Evolutionary conservation across 257 asterid genomes (phyloP), one percentile per base, ranked within the genome.

Genomic region (Nicotiana attenuata): DNA sequence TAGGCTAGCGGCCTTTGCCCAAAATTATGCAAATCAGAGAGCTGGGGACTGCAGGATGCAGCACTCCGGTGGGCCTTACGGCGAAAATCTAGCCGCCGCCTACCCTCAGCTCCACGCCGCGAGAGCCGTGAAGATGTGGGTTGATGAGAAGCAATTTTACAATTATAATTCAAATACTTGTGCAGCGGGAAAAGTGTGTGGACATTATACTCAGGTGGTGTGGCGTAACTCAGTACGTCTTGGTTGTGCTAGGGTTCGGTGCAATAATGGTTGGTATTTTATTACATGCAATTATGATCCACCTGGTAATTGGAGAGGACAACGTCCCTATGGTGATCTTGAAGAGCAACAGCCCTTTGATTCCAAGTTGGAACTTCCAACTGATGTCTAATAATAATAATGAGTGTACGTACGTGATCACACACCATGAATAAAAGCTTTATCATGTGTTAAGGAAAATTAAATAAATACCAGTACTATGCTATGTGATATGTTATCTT

Each of bases 31-130:
- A 0, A 86, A 83, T 20, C 41, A 56, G 9, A 85, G 88, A 79
- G 3, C 68, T 1, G 83, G 90, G 1, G 89, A 87, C 5, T 91
- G 93, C 85, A 81, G 86, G 38, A 73, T 91, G 15, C 80, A 80
- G 1, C 90, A 91, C 7, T 91, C 94, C 1, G 50, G 65, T 31
- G 86, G 82, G 0, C 86, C 84, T 2, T 87, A 85, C 11, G 92
- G 90, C 1, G 93, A 89, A 82, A 91, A 91, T 33, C 80, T 91
- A 0, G 91, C 92, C 28, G 73, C 65, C 28, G 90, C 90, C 9
- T 10, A 29, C 1, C 84, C 85, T 0, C 81, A 59, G 7, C 83
- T 90, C 65, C 81, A 88, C 0, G 93, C 88, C 1, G 6, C 14
- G 0, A 69, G 53, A 0, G 93, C 91, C 0, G 89, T 90, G 14